Conservation (phyloP, 2,329 filamentous ascomycete species). For the Neopestalotiopsis sp. region DNA sequence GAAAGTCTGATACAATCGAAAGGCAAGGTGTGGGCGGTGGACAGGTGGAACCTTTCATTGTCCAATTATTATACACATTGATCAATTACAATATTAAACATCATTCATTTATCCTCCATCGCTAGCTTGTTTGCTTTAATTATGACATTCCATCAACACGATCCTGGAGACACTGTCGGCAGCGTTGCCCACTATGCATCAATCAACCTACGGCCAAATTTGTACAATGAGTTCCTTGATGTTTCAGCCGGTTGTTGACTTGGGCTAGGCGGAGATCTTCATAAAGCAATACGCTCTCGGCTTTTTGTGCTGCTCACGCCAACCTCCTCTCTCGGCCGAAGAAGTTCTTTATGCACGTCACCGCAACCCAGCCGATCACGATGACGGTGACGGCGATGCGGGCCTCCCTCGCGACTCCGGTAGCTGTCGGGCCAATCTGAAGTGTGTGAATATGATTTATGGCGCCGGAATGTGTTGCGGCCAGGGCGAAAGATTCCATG, state of each 20-base stretch:
- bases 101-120: too few species aligned
- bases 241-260: too few species aligned
- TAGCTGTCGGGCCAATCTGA: conserved; percentile 32
- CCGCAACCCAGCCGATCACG: conserved; percentile 38
- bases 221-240: too few species aligned
- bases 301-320: background rate
- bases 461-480: conserved; percentile 38
- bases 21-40: too few species aligned
- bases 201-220: too few species aligned
- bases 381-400: conserved; percentile 34
- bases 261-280: background rate
- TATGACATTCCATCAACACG: too few species aligned
- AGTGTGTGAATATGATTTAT: conserved; percentile 39
- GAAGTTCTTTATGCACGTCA: conserved; percentile 34
- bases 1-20: background rate
- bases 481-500: conserved; percentile 41
- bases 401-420: conserved; percentile 34
- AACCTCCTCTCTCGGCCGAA: conserved; percentile 14
- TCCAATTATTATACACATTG: too few species aligned
- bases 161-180: too few species aligned
- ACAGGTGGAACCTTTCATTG: too few species aligned
- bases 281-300: background rate
- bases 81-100: too few species aligned
- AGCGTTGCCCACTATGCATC: too few species aligned
- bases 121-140: too few species aligned